Evolutionary conservation across 345 rosid genomes (phyloP).

Genomic region (Rhizophora apiculata): DNA sequence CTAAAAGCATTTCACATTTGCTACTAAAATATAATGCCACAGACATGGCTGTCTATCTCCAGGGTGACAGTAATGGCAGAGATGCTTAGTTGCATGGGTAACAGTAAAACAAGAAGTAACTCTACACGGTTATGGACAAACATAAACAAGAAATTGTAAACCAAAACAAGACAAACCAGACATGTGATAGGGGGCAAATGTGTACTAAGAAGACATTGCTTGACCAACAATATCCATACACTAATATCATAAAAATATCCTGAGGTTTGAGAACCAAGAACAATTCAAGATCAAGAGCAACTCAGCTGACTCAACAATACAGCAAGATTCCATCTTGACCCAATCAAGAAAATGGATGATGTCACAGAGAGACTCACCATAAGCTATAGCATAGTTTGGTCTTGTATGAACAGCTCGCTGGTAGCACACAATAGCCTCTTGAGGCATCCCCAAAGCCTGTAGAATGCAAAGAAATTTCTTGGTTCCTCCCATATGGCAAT

Average conservation of each 20-base stretch:
- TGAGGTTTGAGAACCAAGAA: background rate
- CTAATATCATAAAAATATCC: background rate
- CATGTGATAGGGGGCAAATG: no score
- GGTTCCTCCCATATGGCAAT: conserved; percentile 33
- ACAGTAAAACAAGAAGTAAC: background rate
- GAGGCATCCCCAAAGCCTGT: conserved; percentile 92
- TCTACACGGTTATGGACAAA: no score
- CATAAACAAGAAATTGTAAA: background rate
- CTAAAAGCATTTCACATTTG: no score
- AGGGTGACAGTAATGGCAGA: no score
- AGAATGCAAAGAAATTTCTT: conserved; percentile 38
- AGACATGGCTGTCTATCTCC: no score
- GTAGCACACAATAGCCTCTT: conserved; percentile 89
- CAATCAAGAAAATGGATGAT: background rate
- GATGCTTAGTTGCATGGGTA: no score
- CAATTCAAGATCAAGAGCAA: no score
- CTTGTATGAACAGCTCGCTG: conserved; percentile 84
- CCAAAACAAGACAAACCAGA: background rate
- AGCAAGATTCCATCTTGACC: background rate
- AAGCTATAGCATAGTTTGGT: conserved; percentile 78
- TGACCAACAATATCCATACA: background rate
- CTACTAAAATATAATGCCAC: no score
- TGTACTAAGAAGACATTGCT: no score
- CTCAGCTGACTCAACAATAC: no score
- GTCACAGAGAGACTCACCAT: conserved; percentile 48